Base-by-base conservation (phyloP, 2,329 filamentous ascomycete genomes). In the Pseudopyrenochaeta lycopersici region DNA sequence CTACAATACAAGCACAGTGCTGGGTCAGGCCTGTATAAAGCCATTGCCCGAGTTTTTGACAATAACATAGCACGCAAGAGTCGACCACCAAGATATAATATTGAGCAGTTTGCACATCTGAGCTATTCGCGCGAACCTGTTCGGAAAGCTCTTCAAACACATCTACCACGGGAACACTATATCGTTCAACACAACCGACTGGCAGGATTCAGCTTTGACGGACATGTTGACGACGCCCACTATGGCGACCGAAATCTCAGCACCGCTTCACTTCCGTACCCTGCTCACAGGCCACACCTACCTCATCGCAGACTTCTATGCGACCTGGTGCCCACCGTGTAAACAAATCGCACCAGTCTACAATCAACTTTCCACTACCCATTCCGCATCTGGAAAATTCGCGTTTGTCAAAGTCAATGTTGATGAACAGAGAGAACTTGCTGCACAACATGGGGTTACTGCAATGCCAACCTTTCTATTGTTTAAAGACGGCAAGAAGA, bases 261-360 rank as follows among this genome's bases (percentile, higher is more conserved):
- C 69, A 12, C 52, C 66, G 4, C 58, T 73, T 4, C 72, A 76
- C 54, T 68, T 76, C 62, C 70, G 62, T 57, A 74, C 71, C 18
- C 65, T 77, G 15, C 62, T 76, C 14, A 65, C 56, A n/a, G 57
- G 58, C 0, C 67, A 73, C 54, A 72, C 67, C n/a, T 75, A 72
- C 56, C 72, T 82, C 53, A 74, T 83, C 45, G 76, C 80, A 60
- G 81, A 83, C 67, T 82, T 82, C 74, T 81, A 79, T 67, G 81
- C 81, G 12, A 80, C 78, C 58, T 85, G 84, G 82, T 85, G 84
- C 64, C 82, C 82, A 2, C 83, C 83, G 14, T 85, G 83, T 77
- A 83, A 83, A 66, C 75, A 78, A 49, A 82, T 85, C 51, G 78
- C 78, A 0, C 83, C 83, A 43, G 72, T 81, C 57, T 80, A 84